Evolutionary conservation across 108 stramenopile species (phyloP).

Genomic region (Nannochloropsis gaditana): DNA sequence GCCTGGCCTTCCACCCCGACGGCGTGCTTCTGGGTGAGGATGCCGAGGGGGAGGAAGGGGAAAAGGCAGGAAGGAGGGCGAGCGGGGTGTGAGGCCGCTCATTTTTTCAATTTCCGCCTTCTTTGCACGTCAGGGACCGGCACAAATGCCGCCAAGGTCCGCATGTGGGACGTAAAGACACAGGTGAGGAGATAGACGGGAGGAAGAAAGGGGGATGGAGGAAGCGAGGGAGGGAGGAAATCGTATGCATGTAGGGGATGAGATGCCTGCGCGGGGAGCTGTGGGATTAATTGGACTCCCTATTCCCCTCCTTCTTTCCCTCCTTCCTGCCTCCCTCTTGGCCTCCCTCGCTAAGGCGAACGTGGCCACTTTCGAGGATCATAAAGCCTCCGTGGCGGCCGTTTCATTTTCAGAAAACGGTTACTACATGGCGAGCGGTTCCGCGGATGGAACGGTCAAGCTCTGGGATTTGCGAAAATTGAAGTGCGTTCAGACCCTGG

Average conservation of each 20-base stretch:
- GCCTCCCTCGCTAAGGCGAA: conserved; percentile 5
- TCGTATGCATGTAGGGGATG: background rate
- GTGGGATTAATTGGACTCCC: background rate
- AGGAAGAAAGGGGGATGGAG: background rate
- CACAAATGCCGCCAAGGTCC: background rate
- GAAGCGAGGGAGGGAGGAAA: background rate
- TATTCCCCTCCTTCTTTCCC: background rate
- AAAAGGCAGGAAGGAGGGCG: background rate
- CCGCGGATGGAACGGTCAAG: conserved; percentile 37
- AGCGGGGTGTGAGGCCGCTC: background rate
- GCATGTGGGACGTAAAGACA: conserved; percentile 15
- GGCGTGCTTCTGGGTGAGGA: background rate
- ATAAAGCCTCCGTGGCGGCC: conserved; percentile 30
- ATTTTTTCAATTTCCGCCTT: background rate
- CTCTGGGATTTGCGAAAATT: conserved; percentile 49
- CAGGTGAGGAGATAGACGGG: background rate
- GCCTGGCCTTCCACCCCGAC: background rate
- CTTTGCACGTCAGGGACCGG: background rate
- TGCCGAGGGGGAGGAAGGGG: background rate
- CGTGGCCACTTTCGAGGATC: conserved; percentile 46
- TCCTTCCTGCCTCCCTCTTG: background rate
- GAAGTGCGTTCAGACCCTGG: conserved; percentile 39
- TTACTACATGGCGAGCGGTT: conserved; percentile 48
- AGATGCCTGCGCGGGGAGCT: background rate
- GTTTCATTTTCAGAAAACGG: conserved; percentile 46